phyloP scores from a whole-genome alignment of 2,329 filamentous ascomycete genomes.

The Ascochyta pisi region DNA sequence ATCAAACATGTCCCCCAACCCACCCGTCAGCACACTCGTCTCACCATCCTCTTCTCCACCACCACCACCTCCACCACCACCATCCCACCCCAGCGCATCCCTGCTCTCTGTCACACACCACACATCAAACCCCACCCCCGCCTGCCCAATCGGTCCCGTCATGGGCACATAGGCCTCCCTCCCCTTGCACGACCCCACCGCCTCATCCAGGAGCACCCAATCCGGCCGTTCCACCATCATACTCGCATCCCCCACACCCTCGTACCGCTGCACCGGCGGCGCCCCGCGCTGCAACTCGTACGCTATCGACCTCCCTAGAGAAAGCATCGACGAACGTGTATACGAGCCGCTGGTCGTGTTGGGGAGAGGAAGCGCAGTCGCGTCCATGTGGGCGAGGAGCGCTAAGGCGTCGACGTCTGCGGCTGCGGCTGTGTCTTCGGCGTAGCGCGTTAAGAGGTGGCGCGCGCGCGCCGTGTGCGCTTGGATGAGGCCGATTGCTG shows the following conservation, averaged over 20 bases:
- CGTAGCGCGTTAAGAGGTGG: neutral
- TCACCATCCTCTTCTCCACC: neutral
- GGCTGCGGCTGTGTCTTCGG: too few relatives aligned
- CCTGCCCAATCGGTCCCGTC: slow-evolving; percentile 13
- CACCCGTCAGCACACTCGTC: neutral
- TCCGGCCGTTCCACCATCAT: slow-evolving; percentile 7
- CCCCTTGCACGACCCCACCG: slow-evolving; percentile 22
- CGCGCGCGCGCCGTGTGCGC: slow-evolving; percentile 28
- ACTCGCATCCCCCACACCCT: slow-evolving; percentile 18
- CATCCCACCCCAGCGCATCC: neutral
- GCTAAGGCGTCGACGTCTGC: neutral
- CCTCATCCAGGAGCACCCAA: slow-evolving; percentile 27
- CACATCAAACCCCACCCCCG: slow-evolving; percentile 26
- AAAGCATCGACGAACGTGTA: neutral
- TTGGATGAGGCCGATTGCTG: slow-evolving; percentile 33
- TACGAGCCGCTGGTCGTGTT: neutral
- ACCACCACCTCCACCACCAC: neutral
- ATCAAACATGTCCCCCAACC: slow-evolving; percentile 18
- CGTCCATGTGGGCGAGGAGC: slow-evolving; percentile 10
- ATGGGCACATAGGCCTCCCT: slow-evolving; percentile 23
- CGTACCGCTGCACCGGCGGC: slow-evolving; percentile 20
- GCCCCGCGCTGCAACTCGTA: slow-evolving; percentile 25
- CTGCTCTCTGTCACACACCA: slow-evolving; percentile 15
- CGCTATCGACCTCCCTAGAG: neutral
- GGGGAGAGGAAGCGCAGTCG: neutral